Base-by-base conservation (phyloP, 176 grass and related monocot genomes). In the Raddia distichophylla region DNA sequence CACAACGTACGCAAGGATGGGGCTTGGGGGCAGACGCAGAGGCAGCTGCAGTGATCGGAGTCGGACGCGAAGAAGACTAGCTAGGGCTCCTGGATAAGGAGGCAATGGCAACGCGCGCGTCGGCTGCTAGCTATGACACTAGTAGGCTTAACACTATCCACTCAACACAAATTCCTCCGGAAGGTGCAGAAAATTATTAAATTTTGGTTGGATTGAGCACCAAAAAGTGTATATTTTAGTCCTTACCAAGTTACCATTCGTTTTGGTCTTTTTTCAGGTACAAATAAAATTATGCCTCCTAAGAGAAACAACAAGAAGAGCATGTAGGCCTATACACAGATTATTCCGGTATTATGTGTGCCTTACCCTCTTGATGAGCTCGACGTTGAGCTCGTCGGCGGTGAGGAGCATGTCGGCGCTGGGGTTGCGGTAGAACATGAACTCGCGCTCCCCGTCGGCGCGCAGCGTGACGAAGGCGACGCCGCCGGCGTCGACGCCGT, bases 391-490 rank as follows among this genome's bases (percentile, higher is more conserved):
- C 64, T 99, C 93, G 53, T 86, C 84, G 77, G 80, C 82, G 40
- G 77, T 88, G 67, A 99, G 97, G 22, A 96, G 97, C 97, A 99
- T 99, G 90, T 99, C 97, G 76, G 97, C 97, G 87, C 97, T 99
- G 62, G 97, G 97, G 86, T 99, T 99, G 49, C 97, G 87, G 76
- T 99, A 99, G 85, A 99, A 99, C 97, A 99, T 99, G 87, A 99
- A 96, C 89, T 99, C 97, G 55, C 97, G 87, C 80, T 99, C 97
- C 1, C 97, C 97, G 85, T 96, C 93, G 40, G 87, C 87, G 61
- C 93, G 91, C 0, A 99, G 93, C 10, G 97, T 96, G 82, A 99
- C 97, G 81, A 99, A 99, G 87, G 97, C 97, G 62, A 99, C 27
- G 27, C 27, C 27, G 27, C 27, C 27, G 27, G 27, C 27, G 27